Evolutionary conservation across 176 grass and related monocot species (phyloP).

Genomic region (Triticum urartu): DNA sequence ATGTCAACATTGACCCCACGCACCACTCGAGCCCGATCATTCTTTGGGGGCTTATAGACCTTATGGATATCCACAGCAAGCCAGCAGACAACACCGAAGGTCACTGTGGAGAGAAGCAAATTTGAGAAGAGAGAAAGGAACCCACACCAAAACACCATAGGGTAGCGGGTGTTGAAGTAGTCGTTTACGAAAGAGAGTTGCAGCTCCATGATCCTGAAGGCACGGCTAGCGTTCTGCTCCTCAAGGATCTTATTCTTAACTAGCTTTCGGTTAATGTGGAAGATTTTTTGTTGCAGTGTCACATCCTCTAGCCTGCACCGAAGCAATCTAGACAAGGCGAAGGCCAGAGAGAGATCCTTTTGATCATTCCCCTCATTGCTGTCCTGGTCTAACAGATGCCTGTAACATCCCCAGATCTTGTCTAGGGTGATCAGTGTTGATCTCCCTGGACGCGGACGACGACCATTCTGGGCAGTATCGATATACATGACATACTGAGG

Average conservation of each 20-base stretch:
- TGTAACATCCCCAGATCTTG: neutral
- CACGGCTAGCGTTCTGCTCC: neutral
- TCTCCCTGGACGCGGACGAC: neutral
- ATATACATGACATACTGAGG: neutral
- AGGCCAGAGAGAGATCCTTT: neutral
- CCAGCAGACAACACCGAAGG: neutral
- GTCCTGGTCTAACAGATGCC: too few relatives aligned
- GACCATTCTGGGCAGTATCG: neutral
- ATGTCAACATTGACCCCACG: neutral
- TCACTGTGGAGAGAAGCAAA: neutral
- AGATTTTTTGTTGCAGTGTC: neutral
- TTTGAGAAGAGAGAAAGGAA: neutral
- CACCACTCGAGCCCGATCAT: neutral
- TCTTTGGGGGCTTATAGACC: neutral
- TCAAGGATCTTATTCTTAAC: neutral
- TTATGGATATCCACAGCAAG: neutral
- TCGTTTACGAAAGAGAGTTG: neutral
- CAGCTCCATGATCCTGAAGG: neutral
- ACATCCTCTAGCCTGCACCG: neutral
- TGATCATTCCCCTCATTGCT: neutral
- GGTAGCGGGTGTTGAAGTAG: slow-evolving; percentile 20
- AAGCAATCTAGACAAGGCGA: slow-evolving; percentile 11
- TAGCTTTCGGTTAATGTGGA: neutral
- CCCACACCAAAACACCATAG: slow-evolving; percentile 11
- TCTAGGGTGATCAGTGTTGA: neutral